Base-by-base conservation (phyloP, 2,329 filamentous ascomycete genomes). In the Arthrobotrys entomopaga region DNA sequence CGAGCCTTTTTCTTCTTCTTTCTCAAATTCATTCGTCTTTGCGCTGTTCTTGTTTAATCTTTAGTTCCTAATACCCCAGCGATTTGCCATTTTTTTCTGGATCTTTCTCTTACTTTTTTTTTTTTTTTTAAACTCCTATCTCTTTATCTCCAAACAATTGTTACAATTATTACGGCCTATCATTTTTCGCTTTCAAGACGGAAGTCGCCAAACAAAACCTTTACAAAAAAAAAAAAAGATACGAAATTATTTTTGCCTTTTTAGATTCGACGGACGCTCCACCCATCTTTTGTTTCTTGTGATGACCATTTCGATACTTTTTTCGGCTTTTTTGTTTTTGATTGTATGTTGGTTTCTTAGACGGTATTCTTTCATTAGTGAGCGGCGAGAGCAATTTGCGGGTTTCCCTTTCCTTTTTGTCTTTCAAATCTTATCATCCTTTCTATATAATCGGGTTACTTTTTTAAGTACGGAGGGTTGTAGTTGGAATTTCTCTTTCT, bases 351-450 rank as follows among this genome's bases (percentile, higher is more conserved):
- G 59, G n/a, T 59, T 75, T 65, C 38, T 70, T 75, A 75, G 65
- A 75, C 46, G 65, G 71, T 70, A 75, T 75, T 65, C 65, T 75
- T 75, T 66, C 65, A 75, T 65, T 65, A 69, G 57, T 69, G 52
- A 65, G 70, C 70, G 70, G 70, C 70, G 70, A 74, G 70, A 74
- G 63, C 70, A 67, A 61, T 54, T 67, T 57, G 38, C 54, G 70
- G 56, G 52, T 59, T 74, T 64, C 22, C 61, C 43, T 57, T 54
- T 58, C 42, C n/a, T 2, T 42, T 46, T 43, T 65, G 19, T 24
- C 4, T 10, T 34, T 34, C 10, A 43, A n/a, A n/a, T 49, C 50
- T 58, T 50, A 38, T 48, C 57, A 20, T 15, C 60, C 29, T 49
- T n/a, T 29, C 34, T 15, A 29, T 53, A 15, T 53, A 29, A 48